A percentile compares a stretch with the other conserved stretches of the same genome.
These are phyloP conservation scores for Saccharomyces hybrid DNA, from an alignment of 1,139 yeast genomes.

Conservation along the genomic window DNA sequence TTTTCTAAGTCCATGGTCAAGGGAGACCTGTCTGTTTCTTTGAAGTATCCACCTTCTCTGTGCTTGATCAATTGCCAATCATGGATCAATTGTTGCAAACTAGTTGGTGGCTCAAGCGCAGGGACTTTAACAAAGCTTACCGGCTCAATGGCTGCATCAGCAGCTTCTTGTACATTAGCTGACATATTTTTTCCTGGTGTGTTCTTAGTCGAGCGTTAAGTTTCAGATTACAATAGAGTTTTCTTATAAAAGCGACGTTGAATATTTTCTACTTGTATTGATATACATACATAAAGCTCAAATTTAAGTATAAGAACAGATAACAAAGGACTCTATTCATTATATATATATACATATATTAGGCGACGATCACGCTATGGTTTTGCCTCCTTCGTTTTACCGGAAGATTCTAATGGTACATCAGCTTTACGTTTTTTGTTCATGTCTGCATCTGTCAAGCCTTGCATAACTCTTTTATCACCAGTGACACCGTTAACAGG, in stretches of 20 bases:
- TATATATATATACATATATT: too few relatives aligned
- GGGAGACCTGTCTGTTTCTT: slow-evolving; percentile 44
- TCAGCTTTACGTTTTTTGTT: slow-evolving; percentile 21
- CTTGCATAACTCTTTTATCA: slow-evolving; percentile 37
- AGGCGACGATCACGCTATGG: neutral
- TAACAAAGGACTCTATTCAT: neutral
- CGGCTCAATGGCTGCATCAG: slow-evolving; percentile 14
- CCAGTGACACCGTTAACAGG: slow-evolving; percentile 64
- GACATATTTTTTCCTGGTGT: neutral
- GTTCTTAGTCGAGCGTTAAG: neutral
- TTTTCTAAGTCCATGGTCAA: slow-evolving; percentile 35
- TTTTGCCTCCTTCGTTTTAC: neutral
- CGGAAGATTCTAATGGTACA: slow-evolving; percentile 6
- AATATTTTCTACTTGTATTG: neutral
- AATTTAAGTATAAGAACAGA: neutral
- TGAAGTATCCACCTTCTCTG: slow-evolving; percentile 45
- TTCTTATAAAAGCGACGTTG: neutral
- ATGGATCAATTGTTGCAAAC: slow-evolving; percentile 24
- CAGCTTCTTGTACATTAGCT: neutral
- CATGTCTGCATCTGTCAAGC: slow-evolving; percentile 8
- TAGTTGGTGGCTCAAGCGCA: slow-evolving; percentile 15
- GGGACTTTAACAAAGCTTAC: slow-evolving; percentile 15
- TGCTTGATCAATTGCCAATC: slow-evolving; percentile 35
- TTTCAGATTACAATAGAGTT: neutral
- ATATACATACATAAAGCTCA: neutral